Evolutionary conservation across 1,284 basidiomycete species (phyloP).

Genomic region (Porodaedalea pini): DNA sequence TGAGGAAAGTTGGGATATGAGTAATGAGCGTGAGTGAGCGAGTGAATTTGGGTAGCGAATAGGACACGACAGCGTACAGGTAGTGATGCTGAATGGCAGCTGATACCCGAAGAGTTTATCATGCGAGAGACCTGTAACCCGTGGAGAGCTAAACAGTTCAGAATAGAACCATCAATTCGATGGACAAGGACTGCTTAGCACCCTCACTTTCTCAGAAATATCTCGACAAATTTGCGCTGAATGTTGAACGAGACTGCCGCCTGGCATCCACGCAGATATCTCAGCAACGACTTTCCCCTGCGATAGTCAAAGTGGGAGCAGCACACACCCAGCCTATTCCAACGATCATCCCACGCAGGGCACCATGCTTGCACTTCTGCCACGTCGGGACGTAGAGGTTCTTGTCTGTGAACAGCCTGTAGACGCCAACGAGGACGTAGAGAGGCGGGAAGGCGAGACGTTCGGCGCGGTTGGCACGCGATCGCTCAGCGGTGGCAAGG

Average conservation of each 20-base stretch:
- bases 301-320: neutral
- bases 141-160: constrained; percentile 47
- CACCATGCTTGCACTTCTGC: constrained; percentile 73
- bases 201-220: constrained; percentile 61
- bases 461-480: constrained; percentile 2
- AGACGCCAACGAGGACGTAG: constrained; percentile 72
- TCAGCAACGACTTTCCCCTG: neutral
- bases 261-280: constrained; percentile 35
- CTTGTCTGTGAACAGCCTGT: constrained; percentile 65
- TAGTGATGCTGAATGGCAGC: constrained; percentile 62
- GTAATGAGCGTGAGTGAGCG: neutral
- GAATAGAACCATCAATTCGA: constrained; percentile 17
- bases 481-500: neutral
- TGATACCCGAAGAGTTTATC: constrained; percentile 61
- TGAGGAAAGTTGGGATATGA: constrained; percentile 30
- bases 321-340: constrained; percentile 63
- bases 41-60: constrained; percentile 11
- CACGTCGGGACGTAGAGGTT: constrained; percentile 64
- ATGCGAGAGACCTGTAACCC: constrained; percentile 60
- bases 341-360: constrained; percentile 54
- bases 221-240: constrained; percentile 58
- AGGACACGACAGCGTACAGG: constrained; percentile 60
- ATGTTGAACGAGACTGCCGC: constrained; percentile 58
- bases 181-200: constrained; percentile 26
- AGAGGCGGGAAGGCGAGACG: constrained; percentile 70